A percentile compares a stretch with the other conserved stretches of the same genome.
Evolutionary conservation across 768 basidiomycete genomes (phyloP).

Genomic region (Tylopilus felleus): DNA sequence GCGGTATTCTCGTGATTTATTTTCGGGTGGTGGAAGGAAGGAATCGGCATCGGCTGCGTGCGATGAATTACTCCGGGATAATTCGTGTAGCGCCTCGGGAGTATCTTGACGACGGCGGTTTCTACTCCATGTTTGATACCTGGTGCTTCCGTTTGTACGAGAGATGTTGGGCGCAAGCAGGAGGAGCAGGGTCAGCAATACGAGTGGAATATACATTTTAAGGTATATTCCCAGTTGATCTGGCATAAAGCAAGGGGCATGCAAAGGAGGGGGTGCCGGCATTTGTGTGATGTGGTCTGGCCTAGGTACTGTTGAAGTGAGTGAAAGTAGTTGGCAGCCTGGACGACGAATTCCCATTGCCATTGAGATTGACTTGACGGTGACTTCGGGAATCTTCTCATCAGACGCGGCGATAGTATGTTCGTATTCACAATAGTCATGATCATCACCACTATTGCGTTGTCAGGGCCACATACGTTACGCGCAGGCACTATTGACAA

Average conservation of each 20-base stretch:
- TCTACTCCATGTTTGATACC: slow-evolving; percentile 5
- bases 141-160: slow-evolving; percentile 8
- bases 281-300: slow-evolving; percentile 32
- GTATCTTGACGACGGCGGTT: slow-evolving; percentile 8
- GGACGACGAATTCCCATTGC: slow-evolving; percentile 82
- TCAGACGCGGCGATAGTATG: slow-evolving; percentile 35
- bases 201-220: slow-evolving; percentile 64
- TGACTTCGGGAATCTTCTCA: slow-evolving; percentile 61
- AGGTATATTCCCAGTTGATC: slow-evolving; percentile 81
- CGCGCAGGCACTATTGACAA: slow-evolving; percentile 11
- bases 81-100: slow-evolving; percentile 10
- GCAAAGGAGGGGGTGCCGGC: slow-evolving; percentile 36
- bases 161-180: slow-evolving; percentile 34
- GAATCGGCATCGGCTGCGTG: slow-evolving; percentile 6
- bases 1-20: slow-evolving; percentile 8
- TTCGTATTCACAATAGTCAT: slow-evolving; percentile 87
- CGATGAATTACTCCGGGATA: slow-evolving; percentile 3
- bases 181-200: slow-evolving; percentile 53
- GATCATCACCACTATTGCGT: slow-evolving; percentile 77
- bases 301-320: slow-evolving; percentile 41
- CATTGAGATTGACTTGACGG: slow-evolving; percentile 88
- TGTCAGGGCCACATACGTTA: slow-evolving; percentile 2
- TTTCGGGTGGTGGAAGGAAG: slow-evolving; percentile 18
- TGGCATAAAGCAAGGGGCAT: slow-evolving; percentile 75
- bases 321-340: slow-evolving; percentile 87